Evolutionary conservation across 345 rosid species (phyloP).

Genomic region (Pugionium dolabratum): DNA sequence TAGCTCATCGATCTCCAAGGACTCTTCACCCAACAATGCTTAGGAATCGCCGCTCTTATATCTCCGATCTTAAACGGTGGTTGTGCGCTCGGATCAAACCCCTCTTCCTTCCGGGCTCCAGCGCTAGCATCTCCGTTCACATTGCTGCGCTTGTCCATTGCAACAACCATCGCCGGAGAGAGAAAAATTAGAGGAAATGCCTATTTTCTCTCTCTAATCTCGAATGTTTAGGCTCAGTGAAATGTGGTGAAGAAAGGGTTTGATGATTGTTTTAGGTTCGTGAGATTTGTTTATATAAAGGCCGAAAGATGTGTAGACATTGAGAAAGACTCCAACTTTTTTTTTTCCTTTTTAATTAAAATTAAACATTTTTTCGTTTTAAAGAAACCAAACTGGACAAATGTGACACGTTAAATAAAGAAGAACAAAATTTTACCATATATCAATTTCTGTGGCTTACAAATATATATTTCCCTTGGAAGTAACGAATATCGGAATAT

Average conservation of each 20-base stretch:
- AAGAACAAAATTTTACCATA: slow-evolving; percentile 3
- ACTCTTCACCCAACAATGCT: slow-evolving; percentile 73
- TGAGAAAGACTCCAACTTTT: slow-evolving; percentile 6
- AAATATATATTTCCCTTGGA: neutral
- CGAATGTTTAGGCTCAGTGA: slow-evolving; percentile 21
- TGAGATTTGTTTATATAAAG: slow-evolving; percentile 40
- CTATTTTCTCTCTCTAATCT: slow-evolving; percentile 7
- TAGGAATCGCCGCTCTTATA: slow-evolving; percentile 71
- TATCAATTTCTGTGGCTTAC: too few relatives aligned
- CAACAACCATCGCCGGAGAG: slow-evolving; percentile 35
- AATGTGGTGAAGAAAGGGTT: slow-evolving; percentile 38
- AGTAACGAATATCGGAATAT: neutral
- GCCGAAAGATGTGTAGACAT: slow-evolving; percentile 14
- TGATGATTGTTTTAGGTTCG: slow-evolving; percentile 24
- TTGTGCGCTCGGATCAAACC: slow-evolving; percentile 61
- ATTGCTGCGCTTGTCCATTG: slow-evolving; percentile 37
- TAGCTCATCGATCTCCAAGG: slow-evolving; percentile 69
- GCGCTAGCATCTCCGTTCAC: slow-evolving; percentile 21
- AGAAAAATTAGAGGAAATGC: slow-evolving; percentile 1
- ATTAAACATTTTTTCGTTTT: neutral
- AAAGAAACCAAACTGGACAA: slow-evolving; percentile 1
- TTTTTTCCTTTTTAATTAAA: neutral
- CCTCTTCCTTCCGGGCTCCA: slow-evolving; percentile 28
- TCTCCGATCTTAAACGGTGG: slow-evolving; percentile 72
- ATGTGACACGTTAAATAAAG: slow-evolving; percentile 10